Evolutionary conservation across 2,329 filamentous ascomycete genomes (phyloP).

Genomic region (Penicillium sp.): DNA sequence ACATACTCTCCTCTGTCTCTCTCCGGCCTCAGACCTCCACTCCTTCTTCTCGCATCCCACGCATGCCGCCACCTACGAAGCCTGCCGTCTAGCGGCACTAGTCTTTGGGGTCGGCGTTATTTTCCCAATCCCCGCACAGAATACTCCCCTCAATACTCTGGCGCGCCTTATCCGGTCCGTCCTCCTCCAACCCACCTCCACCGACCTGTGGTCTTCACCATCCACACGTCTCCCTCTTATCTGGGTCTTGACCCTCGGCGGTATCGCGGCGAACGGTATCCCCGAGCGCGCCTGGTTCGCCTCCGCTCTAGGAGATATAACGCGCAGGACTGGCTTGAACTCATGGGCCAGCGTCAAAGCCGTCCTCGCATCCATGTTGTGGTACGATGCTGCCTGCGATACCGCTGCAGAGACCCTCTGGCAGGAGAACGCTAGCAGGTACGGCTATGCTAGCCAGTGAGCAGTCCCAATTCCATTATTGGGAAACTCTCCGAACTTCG

Average conservation of each 20-base stretch:
- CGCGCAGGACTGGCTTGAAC: constrained; percentile 14
- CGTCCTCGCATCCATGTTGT: constrained; percentile 24
- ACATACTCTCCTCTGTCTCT: constrained; percentile 28
- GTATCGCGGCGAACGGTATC: constrained; percentile 30
- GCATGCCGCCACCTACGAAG: constrained; percentile 26
- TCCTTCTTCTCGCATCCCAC: constrained; percentile 15
- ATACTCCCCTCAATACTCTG: constrained; percentile 28
- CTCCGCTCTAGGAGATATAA: constrained; percentile 18
- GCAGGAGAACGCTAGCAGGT: constrained; percentile 13
- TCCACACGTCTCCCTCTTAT: constrained; percentile 23
- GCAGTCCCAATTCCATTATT: background rate
- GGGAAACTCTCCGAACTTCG: background rate
- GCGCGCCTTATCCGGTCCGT: constrained; percentile 21
- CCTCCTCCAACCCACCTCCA: constrained; percentile 19
- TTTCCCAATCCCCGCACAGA: constrained; percentile 34
- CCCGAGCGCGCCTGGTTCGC: constrained; percentile 30
- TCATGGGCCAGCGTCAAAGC: constrained; percentile 24
- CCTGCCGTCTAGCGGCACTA: constrained; percentile 29
- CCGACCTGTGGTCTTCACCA: constrained; percentile 21
- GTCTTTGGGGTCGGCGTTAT: constrained; percentile 34
- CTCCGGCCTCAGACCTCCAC: constrained; percentile 19
- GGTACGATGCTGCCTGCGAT: constrained; percentile 32
- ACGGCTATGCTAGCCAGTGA: background rate
- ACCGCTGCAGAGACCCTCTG: constrained; percentile 24
- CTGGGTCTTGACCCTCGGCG: constrained; percentile 33